phyloP scores from a whole-genome alignment of 2,329 filamentous ascomycete species.

The Aureobasidium subglaciale region DNA sequence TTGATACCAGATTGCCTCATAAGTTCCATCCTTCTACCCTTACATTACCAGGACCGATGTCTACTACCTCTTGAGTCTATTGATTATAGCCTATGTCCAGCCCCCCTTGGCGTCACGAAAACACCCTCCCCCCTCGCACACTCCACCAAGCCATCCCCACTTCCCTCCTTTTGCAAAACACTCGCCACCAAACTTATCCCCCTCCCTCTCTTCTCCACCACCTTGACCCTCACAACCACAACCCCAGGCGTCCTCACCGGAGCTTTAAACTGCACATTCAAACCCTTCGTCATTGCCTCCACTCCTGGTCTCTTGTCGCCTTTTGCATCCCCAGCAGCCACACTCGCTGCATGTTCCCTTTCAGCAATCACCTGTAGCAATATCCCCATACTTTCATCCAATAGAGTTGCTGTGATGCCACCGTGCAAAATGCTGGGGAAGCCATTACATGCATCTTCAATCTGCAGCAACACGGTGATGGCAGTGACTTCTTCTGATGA shows the following conservation, averaged over 20 bases:
- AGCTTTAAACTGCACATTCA: constrained; percentile 49
- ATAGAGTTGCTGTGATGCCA: constrained; percentile 49
- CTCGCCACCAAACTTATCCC: constrained; percentile 9
- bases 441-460: constrained; percentile 50
- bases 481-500: constrained; percentile 27
- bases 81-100: too few species aligned
- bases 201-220: constrained; percentile 21
- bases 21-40: too few species aligned
- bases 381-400: constrained; percentile 53
- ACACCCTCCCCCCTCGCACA: constrained; percentile 49
- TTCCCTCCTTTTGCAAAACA: constrained; percentile 15
- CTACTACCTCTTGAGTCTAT: too few species aligned
- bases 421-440: constrained; percentile 49
- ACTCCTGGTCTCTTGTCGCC: constrained; percentile 22
- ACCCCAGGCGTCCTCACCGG: constrained; percentile 46
- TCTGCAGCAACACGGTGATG: constrained; percentile 33
- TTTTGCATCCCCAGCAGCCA: constrained; percentile 17
- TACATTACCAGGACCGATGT: too few species aligned
- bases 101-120: constrained; percentile 35
- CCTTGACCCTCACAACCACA: constrained; percentile 41
- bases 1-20: too few species aligned
- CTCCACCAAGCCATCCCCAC: constrained; percentile 37
- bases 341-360: constrained; percentile 17
- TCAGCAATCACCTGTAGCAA: constrained; percentile 40
- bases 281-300: constrained; percentile 43